Conservation (phyloP, 202 grass and related monocot species). For the Bolboschoenoplectus hybrid region DNA sequence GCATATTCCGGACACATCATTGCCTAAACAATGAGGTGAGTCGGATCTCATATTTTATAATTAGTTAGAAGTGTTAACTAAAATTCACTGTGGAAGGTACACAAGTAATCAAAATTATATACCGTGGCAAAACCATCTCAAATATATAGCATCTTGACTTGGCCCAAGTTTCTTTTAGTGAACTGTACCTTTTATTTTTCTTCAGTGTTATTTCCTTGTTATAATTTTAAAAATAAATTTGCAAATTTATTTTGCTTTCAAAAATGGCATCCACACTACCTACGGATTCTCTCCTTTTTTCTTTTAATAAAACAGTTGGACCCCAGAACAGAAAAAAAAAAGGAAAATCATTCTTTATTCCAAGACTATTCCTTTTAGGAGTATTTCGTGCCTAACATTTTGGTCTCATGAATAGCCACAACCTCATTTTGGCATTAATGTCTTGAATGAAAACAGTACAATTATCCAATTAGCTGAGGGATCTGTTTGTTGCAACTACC, state of each 20-base stretch:
- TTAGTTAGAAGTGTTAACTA: background rate
- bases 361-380: background rate
- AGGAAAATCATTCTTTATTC: background rate
- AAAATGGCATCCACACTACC: background rate
- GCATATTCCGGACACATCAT: conserved; percentile 62
- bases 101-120: conserved; percentile 1
- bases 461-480: conserved; percentile 5
- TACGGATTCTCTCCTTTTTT: background rate
- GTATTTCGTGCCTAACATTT: background rate
- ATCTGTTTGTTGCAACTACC: background rate
- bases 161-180: background rate
- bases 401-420: background rate
- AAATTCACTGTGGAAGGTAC: background rate
- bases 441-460: background rate
- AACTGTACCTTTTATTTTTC: background rate
- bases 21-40: conserved; percentile 79
- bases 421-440: background rate
- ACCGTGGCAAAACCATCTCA: background rate
- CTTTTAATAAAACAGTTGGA: background rate
- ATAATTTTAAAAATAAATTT: background rate
- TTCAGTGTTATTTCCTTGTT: background rate
- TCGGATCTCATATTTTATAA: conserved; percentile 6
- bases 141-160: background rate
- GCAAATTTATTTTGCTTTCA: background rate
- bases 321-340: background rate